Evolutionary conservation across 1,139 yeast genomes (phyloP), one percentile per base, ranked within the genome.

Genomic region (Geotrichum reessii): DNA sequence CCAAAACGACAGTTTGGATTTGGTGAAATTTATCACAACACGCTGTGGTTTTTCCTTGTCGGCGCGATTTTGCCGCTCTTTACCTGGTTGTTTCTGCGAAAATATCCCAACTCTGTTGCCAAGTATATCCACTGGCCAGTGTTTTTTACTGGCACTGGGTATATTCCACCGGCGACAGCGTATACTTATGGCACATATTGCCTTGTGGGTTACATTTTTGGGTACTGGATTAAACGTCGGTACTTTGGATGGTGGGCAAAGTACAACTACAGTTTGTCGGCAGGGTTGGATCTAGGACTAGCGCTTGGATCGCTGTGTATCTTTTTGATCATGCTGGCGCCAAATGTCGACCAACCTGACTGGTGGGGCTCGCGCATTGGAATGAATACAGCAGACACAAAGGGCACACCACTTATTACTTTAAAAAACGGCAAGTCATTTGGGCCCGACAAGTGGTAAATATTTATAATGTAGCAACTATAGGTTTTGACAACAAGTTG

Each of bases 181-280:
- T 77, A 76, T 66, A 80, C 78, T 63, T 80, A 78, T 67, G 77
- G 77, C 28, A 72, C 81, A 7, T 81, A 76, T 67, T 76, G 80
- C 58, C 70, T 74, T 3, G 79, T 80, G 37, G 82, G 85, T 47
- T 73, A 81, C 55, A 62, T 74, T n/a, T 83, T 82, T 69, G 81
- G 81, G 56, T 81, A 73, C 71, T 77, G 73, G 69, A 69, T 82
- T 61, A 80, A 80, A 64, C 75, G 79, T 53, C 73, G 73, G 63
- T 79, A 77, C 73, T 79, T 81, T 67, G 77, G 77, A 63, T 84
- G 87, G 87, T 84, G 87, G 87, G 74, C 82, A 50, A 83, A 83
- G 73, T 84, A 84, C 73, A 82, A 81, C 69, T 83, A 81, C 67
- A 74, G 82, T 28, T 72, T 83, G 60, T 79, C 85, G 28, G 84